Evolutionary conservation across 1,284 basidiomycete species (phyloP).

Genomic region (Rhodotorula sp.): DNA sequence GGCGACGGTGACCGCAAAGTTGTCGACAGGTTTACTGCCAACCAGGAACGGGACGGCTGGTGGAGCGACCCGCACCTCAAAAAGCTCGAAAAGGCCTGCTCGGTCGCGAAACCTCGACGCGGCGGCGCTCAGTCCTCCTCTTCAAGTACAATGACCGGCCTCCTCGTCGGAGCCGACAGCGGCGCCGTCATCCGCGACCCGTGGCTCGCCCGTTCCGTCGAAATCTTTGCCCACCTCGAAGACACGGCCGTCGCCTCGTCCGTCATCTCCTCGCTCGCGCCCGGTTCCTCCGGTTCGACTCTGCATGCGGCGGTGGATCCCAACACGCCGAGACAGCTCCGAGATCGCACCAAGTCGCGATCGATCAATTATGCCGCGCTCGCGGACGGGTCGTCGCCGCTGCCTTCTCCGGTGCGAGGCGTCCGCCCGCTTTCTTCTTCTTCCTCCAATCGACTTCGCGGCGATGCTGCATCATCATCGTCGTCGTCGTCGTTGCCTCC

Average conservation of each 20-base stretch:
- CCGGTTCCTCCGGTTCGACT: too few relatives aligned
- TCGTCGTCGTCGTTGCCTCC: background rate
- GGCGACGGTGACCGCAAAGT: background rate
- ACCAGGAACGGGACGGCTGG: conserved; percentile 5
- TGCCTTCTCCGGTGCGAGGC: background rate
- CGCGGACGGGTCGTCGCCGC: conserved; percentile 1
- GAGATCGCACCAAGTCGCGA: conserved; percentile 17
- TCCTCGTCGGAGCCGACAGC: background rate
- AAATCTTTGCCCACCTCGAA: conserved; percentile 25
- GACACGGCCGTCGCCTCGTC: background rate
- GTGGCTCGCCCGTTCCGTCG: conserved; percentile 28
- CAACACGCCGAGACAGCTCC: conserved; percentile 21
- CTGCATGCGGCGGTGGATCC: background rate
- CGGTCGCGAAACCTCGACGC: background rate
- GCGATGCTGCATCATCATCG: background rate
- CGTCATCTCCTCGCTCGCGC: background rate
- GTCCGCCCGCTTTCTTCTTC: background rate
- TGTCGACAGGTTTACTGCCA: background rate
- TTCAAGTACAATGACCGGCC: too few relatives aligned
- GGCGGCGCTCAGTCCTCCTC: background rate
- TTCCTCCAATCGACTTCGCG: background rate
- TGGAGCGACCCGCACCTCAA: conserved; percentile 22
- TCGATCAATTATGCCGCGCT: conserved; percentile 17
- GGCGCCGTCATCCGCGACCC: conserved; percentile 2
- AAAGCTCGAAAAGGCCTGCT: conserved; percentile 33